Base-by-base conservation (phyloP, 257 asterid genomes). In the Ocimum tenuiflorum region DNA sequence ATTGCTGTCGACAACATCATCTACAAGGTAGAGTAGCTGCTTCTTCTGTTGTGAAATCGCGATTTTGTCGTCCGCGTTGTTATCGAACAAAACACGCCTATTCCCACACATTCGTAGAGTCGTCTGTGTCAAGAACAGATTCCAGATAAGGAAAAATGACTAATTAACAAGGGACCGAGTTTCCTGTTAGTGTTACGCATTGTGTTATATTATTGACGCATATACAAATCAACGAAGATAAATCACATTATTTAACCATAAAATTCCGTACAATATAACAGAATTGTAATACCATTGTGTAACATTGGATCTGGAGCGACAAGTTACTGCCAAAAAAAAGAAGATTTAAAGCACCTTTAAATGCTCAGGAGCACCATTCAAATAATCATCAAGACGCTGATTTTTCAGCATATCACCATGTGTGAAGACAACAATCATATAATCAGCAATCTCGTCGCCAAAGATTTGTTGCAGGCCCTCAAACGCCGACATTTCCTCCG, bases 381-480 rank as follows among this genome's bases (percentile, higher is more conserved):
- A 4, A 63, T 68, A 85, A 60, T 78, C 86, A 41, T 81, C 88
- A 48, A 88, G 66, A 15, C 82, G 77, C 65, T 67, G 81, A 1
- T 83, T 82, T 29, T 79, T 85, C 24, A 85, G 86, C 3, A 67
- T 82, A 77, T 91, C 98, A 31, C 95, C 97, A 9, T 87, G 84
- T 10, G 96, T 69, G 52, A 88, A 86, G 51, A 91, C 87, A 13
- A 91, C 53, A 60, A 86, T 82, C 88, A 85, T 85, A 55, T 83
- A 85, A 20, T 88, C 83, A 24, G 72, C 72, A 33, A 91, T 80
- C 57, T 83, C 78, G 65, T 48, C 29, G 29, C 95, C 96, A 17
- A 91, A 88, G 51, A 86, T 82, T 14, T 78, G 56, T 45, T 45
- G 46, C 77, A 91, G 67, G 63, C 88, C 77, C 71, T 75, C 68